Base-by-base conservation (phyloP, 768 basidiomycete genomes). In the Boletus rufocinnamomeus region DNA sequence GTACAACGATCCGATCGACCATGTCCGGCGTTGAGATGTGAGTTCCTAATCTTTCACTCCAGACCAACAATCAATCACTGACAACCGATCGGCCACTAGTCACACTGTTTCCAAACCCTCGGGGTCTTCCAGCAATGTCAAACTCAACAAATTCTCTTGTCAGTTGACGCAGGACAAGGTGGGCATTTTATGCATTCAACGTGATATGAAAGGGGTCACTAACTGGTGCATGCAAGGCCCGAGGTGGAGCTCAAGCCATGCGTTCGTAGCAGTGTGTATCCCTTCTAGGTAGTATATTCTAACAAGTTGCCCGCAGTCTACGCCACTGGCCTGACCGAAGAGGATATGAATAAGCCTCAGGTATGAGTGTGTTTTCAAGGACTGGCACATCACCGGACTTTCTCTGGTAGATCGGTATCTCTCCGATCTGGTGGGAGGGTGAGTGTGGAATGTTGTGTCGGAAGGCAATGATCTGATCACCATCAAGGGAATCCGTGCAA, bases 371-470 rank as follows among this genome's bases (percentile, higher is more conserved):
- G 5, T 48, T 38, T 10, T 9, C 9, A 21, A 58, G 51, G 46
- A 28, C 35, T 21, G 41, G 49, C 23, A 16, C 28, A 35, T 57
- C 58, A 23, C 53, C 58, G 62, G 30, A 64, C 35, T 46, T 56
- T 37, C 25, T 62, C 23, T 68, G 47, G 10, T 43, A 93, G 88
- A 87, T 95, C 66, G 93, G 93, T 47, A 92, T 95, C 67, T 89
- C 89, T 32, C 87, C 90, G 4, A 81, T 93, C 52, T 95, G 92
- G 92, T 95, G 91, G 91, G 92, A 94, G 81, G 91, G 91, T 88
- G 63, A 59, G 63, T 52, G 11, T 40, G 17, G 17, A 30, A 27
- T 43, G 11, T 46, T 47, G 37, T 37, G 19, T 41, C 40, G 2
- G 25, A 49, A 48, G 23, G 23, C 13, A 55, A 43, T 23, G 23